Evolutionary conservation across 768 basidiomycete genomes (phyloP).

Genomic region (Mycena kentingensis): DNA sequence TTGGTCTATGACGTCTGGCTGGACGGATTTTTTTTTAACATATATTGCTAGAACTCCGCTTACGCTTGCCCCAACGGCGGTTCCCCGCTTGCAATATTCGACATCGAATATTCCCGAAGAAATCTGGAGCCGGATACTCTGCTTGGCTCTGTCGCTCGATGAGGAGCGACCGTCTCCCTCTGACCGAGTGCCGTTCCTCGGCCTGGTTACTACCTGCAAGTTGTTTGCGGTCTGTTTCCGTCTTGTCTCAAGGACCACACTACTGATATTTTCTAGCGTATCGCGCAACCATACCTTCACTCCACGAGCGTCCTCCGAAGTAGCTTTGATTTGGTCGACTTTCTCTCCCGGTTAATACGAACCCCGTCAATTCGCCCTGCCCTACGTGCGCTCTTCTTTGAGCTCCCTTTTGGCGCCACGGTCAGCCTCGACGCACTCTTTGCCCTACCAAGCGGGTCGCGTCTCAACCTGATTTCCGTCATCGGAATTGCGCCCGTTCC

Average conservation of each 20-base stretch:
- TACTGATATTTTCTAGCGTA: neutral
- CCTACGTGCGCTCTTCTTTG: neutral
- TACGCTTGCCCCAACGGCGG: neutral
- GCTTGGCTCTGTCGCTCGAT: neutral
- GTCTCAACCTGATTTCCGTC: neutral
- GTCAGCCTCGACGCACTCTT: neutral
- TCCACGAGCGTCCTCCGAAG: neutral
- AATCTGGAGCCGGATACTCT: neutral
- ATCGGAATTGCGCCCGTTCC: neutral
- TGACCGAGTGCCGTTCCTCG: neutral
- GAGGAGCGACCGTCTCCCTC: neutral
- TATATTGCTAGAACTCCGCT: no score
- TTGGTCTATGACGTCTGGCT: no score
- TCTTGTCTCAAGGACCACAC: neutral
- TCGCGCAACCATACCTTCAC: neutral
- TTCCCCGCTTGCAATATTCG: neutral
- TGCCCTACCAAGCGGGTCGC: neutral
- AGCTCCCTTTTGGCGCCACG: neutral
- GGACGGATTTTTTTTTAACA: no score
- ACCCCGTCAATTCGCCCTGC: neutral
- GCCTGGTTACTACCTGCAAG: neutral
- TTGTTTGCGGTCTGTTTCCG: neutral
- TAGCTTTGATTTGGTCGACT: neutral
- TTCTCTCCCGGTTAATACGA: neutral
- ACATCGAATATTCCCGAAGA: neutral